Base-by-base conservation (phyloP, 371 early-diverging fungal genomes). In the Haplosporangium sp. region DNA sequence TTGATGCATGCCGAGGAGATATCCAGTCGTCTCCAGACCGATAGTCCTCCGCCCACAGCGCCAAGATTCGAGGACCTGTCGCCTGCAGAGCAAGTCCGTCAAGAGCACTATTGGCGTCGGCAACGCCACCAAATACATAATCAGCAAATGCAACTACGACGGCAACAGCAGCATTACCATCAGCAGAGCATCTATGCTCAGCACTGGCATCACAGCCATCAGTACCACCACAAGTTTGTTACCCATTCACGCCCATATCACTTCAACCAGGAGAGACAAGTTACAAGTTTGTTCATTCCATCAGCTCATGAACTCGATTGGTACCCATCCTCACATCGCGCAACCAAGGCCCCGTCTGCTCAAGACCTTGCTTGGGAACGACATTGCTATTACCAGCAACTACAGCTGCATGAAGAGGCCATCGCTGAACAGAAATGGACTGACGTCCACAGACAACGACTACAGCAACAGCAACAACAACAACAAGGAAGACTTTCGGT, bases 91-190 rank as follows among this genome's bases (percentile, higher is more conserved):
- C 67, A 63, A n/a, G 77, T 56, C 0, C 67, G 77, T 0, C 64
- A 71, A n/a, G 71, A 77, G 45, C 61, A 67, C 41, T 63, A 60
- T 9, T 54, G 69, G 66, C 66, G 70, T 50, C 71, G 77, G 13
- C 64, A 67, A 29, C 54, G 64, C 6, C 50, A 62, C 13, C 77
- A 77, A 46, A 63, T 71, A 36, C 72, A 71, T 2, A 60, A 71
- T 41, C 68, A 67, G n/a, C 55, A 67, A 5, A 45, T 48, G 4
- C 70, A 61, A 14, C 74, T 69, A 18, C 46, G 50, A 1, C 61
- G 40, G 13, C 68, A 74, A 12, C 69, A 65, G 8, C 73, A 67
- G 47, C 62, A 69, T 3, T 47, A 61, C 18, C 67, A 68, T 10
- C 55, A 64, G 43, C 59, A 59, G 48, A n/a, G n/a, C n/a, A n/a